Evolutionary conservation across 129 eudicot genomes (phyloP).

Genomic region (Apium graveolens): DNA sequence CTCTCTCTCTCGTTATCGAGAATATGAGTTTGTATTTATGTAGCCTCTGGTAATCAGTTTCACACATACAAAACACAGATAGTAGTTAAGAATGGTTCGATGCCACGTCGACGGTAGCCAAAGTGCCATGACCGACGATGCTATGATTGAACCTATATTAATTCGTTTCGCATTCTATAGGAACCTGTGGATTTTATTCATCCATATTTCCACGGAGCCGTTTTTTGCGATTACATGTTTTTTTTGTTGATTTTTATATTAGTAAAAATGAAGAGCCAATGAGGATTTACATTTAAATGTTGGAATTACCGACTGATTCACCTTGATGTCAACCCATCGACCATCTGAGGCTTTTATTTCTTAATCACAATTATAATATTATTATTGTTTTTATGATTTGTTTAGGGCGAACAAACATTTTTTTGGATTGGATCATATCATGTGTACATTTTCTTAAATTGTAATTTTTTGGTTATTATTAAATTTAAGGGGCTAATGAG

Average conservation of each 20-base stretch:
- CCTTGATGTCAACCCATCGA: slow-evolving; percentile 40
- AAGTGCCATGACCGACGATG: slow-evolving; percentile 65
- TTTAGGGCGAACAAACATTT: no score
- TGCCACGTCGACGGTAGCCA: slow-evolving; percentile 89
- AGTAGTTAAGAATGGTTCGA: slow-evolving; percentile 33
- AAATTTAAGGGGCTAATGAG: neutral
- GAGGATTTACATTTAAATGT: slow-evolving; percentile 32
- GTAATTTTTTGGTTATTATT: no score
- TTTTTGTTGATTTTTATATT: neutral
- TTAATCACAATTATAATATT: neutral
- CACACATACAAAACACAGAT: neutral
- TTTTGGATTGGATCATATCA: no score
- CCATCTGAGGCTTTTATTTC: slow-evolving; percentile 53
- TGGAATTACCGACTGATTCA: slow-evolving; percentile 84
- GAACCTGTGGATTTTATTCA: slow-evolving; percentile 61
- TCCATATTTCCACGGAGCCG: slow-evolving; percentile 81
- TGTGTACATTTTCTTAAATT: no score
- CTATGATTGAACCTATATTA: slow-evolving; percentile 68
- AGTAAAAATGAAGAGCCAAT: slow-evolving; percentile 22
- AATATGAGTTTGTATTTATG: slow-evolving; percentile 47
- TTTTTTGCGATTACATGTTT: slow-evolving; percentile 63
- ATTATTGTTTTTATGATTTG: no score
- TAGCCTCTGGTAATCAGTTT: neutral
- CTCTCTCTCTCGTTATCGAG: slow-evolving; percentile 24
- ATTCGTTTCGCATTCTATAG: slow-evolving; percentile 65